phyloP scores from a whole-genome alignment of 805 yeast genomes.

The Torulaspora franciscae region DNA sequence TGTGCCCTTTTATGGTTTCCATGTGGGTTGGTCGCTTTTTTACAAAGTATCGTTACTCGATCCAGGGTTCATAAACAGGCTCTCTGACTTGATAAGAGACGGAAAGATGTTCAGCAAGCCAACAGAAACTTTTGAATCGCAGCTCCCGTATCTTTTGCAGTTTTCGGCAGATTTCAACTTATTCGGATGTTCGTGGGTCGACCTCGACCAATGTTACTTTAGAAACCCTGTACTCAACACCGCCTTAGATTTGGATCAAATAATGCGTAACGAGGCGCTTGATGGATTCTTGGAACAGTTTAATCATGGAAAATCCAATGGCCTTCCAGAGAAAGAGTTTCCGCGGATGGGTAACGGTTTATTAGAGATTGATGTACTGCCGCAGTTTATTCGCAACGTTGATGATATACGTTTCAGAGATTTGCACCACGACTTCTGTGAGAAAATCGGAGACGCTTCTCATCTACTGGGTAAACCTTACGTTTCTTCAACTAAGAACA shows the following conservation, averaged over 20 bases:
- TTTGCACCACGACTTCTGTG: slow-evolving; percentile 49
- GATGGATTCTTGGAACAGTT: slow-evolving; percentile 33
- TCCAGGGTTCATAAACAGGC: slow-evolving; percentile 53
- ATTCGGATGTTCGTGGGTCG: slow-evolving; percentile 78
- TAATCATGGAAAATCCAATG: slow-evolving; percentile 17
- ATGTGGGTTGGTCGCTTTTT: slow-evolving; percentile 56
- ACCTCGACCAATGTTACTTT: slow-evolving; percentile 44
- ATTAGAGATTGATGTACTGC: slow-evolving; percentile 66
- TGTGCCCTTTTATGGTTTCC: slow-evolving; percentile 79
- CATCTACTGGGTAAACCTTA: slow-evolving; percentile 21
- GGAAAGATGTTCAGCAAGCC: slow-evolving; percentile 40
- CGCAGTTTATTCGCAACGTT: slow-evolving; percentile 59
- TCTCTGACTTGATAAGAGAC: slow-evolving; percentile 46
- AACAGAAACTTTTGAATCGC: slow-evolving; percentile 66
- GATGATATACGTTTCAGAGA: slow-evolving; percentile 40
- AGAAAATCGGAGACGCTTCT: slow-evolving; percentile 22
- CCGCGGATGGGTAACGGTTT: slow-evolving; percentile 58
- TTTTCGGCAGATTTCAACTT: slow-evolving; percentile 79
- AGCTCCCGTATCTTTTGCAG: slow-evolving; percentile 71
- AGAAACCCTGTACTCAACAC: slow-evolving; percentile 50
- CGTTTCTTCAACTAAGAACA: slow-evolving; percentile 47
- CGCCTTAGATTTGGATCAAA: slow-evolving; percentile 28
- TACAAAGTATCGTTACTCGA: slow-evolving; percentile 65
- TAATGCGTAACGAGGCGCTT: slow-evolving; percentile 33
- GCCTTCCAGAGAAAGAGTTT: slow-evolving; percentile 17